Percentiles rank a stretch among this genome's conserved stretches.
Evolutionary conservation across 1,139 yeast genomes (phyloP).

Genomic region (Komagataea norvegica): DNA sequence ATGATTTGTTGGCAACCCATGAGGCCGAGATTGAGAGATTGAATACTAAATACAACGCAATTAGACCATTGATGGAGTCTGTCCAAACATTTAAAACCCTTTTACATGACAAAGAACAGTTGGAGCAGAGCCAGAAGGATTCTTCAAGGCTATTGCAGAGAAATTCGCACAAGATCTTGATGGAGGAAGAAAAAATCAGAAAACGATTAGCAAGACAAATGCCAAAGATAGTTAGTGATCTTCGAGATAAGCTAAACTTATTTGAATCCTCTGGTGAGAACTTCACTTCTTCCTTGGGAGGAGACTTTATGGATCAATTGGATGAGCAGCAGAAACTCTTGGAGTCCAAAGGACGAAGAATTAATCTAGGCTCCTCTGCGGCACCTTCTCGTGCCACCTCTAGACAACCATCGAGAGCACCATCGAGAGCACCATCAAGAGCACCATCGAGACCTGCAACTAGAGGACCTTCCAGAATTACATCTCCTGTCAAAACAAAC

Average conservation of each 20-base stretch:
- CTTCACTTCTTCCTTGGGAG: slow-evolving; percentile 38
- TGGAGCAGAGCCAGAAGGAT: slow-evolving; percentile 71
- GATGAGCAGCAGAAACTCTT: slow-evolving; percentile 29
- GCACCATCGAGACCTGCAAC: slow-evolving; percentile 18
- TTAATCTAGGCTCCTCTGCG: slow-evolving; percentile 14
- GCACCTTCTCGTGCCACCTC: slow-evolving; percentile 16
- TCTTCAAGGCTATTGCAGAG: slow-evolving; percentile 73
- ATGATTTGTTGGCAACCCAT: slow-evolving; percentile 53
- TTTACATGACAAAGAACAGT: slow-evolving; percentile 53
- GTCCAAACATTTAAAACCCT: slow-evolving; percentile 54
- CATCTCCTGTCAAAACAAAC: slow-evolving; percentile 7
- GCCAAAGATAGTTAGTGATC: slow-evolving; percentile 55
- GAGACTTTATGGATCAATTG: slow-evolving; percentile 41
- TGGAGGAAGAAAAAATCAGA: slow-evolving; percentile 75
- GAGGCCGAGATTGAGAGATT: slow-evolving; percentile 56
- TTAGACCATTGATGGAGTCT: slow-evolving; percentile 50
- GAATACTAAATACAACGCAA: slow-evolving; percentile 44
- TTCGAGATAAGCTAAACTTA: slow-evolving; percentile 43
- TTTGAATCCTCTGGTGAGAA: slow-evolving; percentile 41
- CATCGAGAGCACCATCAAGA: slow-evolving; percentile 19
- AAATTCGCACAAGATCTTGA: slow-evolving; percentile 72
- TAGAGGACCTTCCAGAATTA: slow-evolving; percentile 14
- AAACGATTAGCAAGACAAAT: slow-evolving; percentile 59
- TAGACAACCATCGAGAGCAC: slow-evolving; percentile 13
- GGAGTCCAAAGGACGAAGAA: slow-evolving; percentile 21